phyloP scores from a whole-genome alignment of 1,139 yeast genomes.

The Kodamaea alishanica region DNA sequence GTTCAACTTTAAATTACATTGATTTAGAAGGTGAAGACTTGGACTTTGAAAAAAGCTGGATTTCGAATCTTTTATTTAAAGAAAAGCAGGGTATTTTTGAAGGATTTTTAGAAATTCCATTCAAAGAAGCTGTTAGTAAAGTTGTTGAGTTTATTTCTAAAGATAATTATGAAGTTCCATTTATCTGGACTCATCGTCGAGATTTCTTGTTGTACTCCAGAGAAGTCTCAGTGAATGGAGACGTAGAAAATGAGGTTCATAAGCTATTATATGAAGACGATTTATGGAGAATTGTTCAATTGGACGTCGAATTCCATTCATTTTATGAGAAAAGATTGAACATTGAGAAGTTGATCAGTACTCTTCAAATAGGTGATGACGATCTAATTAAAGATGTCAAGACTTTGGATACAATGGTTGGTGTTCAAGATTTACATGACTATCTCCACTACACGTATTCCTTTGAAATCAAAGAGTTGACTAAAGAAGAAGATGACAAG shows the following conservation, averaged over 20 bases:
- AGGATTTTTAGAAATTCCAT: conserved; percentile 52
- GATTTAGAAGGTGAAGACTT: conserved; percentile 68
- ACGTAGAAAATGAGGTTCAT: conserved; percentile 40
- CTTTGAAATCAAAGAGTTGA: conserved; percentile 54
- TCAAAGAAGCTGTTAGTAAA: conserved; percentile 66
- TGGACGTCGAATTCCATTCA: conserved; percentile 88
- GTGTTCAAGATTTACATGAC: conserved; percentile 84
- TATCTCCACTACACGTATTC: conserved; percentile 80
- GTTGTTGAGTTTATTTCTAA: conserved; percentile 76
- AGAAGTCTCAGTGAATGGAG: conserved; percentile 50
- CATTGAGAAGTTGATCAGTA: conserved; percentile 54
- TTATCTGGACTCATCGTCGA: conserved; percentile 92
- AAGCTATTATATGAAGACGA: conserved; percentile 74
- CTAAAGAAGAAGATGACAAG: conserved; percentile 18
- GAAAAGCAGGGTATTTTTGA: conserved; percentile 44
- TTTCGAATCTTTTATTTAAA: conserved; percentile 51
- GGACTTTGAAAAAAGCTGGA: conserved; percentile 74
- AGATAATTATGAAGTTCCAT: conserved; percentile 89
- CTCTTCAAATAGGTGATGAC: conserved; percentile 53
- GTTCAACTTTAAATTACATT: conserved; percentile 61
- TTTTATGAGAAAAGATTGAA: conserved; percentile 71
- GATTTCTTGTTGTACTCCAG: conserved; percentile 72
- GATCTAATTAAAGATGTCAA: conserved; percentile 53
- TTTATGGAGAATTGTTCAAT: conserved; percentile 83
- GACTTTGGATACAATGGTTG: conserved; percentile 65